Base-by-base conservation (phyloP, 2,329 filamentous ascomycete species). In the Akanthomyces dipterigenus region DNA sequence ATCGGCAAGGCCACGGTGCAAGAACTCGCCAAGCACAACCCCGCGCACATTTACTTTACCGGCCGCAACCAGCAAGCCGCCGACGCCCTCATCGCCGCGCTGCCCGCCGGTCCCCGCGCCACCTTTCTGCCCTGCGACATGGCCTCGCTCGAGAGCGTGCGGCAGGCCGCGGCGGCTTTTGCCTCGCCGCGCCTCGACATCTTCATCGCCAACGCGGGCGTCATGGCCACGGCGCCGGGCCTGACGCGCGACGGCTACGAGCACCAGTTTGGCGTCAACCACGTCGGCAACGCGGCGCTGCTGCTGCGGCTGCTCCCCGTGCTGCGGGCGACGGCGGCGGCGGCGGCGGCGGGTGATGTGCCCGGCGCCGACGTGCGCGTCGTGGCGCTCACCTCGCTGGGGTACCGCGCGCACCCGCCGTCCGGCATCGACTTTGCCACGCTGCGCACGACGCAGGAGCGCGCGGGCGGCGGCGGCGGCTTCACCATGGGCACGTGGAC, bases 11-110 rank as follows among this genome's bases (percentile, higher is more conserved):
- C 68, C 0, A 64, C 70, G 3, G 65, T 72, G 3, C 62, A 67
- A 5, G 67, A 72, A 7, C 65, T 72, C 40, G 63, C 67, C 20
- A 64, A 64, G 14, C 82, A 84, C 67, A 68, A 73, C 8, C 81
- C 83, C 1, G 71, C 73, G 1, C 77, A 82, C 61, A 80, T 86
- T 63, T 85, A 81, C 71, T 76, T 86, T 62, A 80, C 77, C 16
- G 81, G 80, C 2, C 78, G 82, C 50, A 79, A 73, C 22, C 71
- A 68, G 46, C 72, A 77, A 50, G 77, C 77, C 12, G 77, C 73
- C 22, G 72, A 76, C 8, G 73, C 77, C 9, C 78, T 83, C 46
- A 70, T 77, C 18, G 70, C 73, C 3, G 73, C 78, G 5, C 26
- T 58, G 22, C 45, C 55, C n/a, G 60, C 64, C 22, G 26, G 24